Evolutionary conservation across 495 filamentous ascomycete species (phyloP), one percentile per base, ranked within the genome.

Genomic region (Tirmania nivea): DNA sequence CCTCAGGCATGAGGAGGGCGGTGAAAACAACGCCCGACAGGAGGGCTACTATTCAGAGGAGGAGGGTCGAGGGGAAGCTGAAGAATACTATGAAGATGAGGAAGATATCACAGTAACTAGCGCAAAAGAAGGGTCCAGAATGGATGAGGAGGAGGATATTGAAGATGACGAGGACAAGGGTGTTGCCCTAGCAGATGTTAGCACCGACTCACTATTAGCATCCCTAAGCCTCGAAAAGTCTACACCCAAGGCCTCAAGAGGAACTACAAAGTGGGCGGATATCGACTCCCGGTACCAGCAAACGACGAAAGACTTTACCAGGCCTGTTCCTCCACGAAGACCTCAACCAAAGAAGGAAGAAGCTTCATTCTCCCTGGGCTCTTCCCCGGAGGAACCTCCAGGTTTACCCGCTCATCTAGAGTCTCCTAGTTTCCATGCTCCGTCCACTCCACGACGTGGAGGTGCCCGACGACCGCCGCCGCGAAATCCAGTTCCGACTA

Each of bases 21-120:
- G 17, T 19, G 39, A 45, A 19, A 45, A 2, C 9, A 45, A 4
- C 12, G 39, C 5, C 39, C 12, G 39, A 19, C 12, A 45, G 14
- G 39, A 45, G 5, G 17, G 14, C 3, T 19, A 45, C 14, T 45
- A 45, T 19, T 14, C 14, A 14, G 25, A 3, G 7, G 25, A 31
- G 25, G 25, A 31, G 25, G 39, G 9, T 4, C 14, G 14, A 14
- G 14, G 5, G 3, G 39, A 19, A 45, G 4, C 5, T 0, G 39
- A 45, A 19, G 39, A 14, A 19, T 45, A 14, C 12, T 45, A 45
- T 45, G 14, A 14, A 14, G 39, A 19, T 19, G 39, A 45, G 39
- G 39, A 45, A 14, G 17, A 19, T 19, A 34, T 84, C 81, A 0
- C 78, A 80, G 1, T 87, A 83, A 66, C 78, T 78, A 67, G 69